Evolutionary conservation across 768 basidiomycete species (phyloP).

Genomic region (Lactarius hengduanensis): DNA sequence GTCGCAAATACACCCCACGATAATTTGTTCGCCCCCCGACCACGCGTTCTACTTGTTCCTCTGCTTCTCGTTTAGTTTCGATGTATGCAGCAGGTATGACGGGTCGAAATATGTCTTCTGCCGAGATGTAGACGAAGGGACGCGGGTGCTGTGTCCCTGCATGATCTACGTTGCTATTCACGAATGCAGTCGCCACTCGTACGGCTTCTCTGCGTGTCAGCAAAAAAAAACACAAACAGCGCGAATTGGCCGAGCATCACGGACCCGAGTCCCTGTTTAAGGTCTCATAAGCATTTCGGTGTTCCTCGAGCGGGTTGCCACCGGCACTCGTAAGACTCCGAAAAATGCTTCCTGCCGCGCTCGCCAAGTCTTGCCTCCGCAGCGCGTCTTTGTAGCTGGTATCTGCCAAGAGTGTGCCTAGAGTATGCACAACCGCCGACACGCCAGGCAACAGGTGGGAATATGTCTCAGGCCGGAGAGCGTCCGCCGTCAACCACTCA

Average conservation of each 20-base stretch:
- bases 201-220: constrained; percentile 46
- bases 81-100: constrained; percentile 85
- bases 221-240: background rate
- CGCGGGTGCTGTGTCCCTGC: constrained; percentile 37
- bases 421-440: constrained; percentile 86
- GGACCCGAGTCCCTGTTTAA: constrained; percentile 90
- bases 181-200: constrained; percentile 74
- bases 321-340: constrained; percentile 40
- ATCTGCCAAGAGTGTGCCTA: constrained; percentile 87
- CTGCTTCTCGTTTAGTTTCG: constrained; percentile 91
- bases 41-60: constrained; percentile 60
- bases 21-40: constrained; percentile 46
- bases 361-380: constrained; percentile 53
- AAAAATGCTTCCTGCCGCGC: constrained; percentile 48
- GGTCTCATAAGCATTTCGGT: constrained; percentile 59
- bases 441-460: constrained; percentile 60
- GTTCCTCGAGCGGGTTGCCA: constrained; percentile 59
- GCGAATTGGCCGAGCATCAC: constrained; percentile 32
- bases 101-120: constrained; percentile 90
- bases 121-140: constrained; percentile 93
- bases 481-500: constrained; percentile 83
- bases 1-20: constrained; percentile 80
- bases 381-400: constrained; percentile 76
- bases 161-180: constrained; percentile 46
- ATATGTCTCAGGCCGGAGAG: constrained; percentile 75